Conservation (phyloP, 805 yeast species). For the Saccharomycopsis sp. region DNA sequence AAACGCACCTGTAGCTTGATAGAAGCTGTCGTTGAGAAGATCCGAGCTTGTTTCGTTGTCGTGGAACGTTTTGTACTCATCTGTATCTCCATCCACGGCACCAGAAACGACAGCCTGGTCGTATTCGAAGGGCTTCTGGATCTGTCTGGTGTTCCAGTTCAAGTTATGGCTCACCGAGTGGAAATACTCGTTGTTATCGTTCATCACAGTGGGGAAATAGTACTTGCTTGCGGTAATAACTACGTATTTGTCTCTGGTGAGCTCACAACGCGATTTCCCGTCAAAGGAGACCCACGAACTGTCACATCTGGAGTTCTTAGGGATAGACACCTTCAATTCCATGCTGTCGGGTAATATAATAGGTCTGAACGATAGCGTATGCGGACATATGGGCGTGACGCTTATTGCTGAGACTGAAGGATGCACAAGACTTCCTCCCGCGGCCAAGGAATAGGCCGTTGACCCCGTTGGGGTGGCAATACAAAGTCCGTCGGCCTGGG, state of each 20-base stretch:
- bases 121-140: conserved; percentile 55
- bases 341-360: conserved; percentile 90
- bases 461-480: conserved; percentile 95
- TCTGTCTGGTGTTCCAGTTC: conserved; percentile 90
- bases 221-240: conserved; percentile 79
- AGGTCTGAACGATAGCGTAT: conserved; percentile 88
- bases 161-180: conserved; percentile 79
- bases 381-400: conserved; percentile 95
- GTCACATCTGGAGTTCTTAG: conserved; percentile 62
- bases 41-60: background rate
- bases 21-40: background rate
- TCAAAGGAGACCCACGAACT: conserved; percentile 98
- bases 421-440: conserved; percentile 92
- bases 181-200: conserved; percentile 68
- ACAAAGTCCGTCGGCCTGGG: conserved; percentile 91
- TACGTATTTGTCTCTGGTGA: conserved; percentile 77
- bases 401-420: conserved; percentile 90
- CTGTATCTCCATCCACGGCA: conserved; percentile 4
- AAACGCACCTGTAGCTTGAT: background rate
- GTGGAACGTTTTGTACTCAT: background rate
- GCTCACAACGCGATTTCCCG: conserved; percentile 81
- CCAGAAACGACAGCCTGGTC: conserved; percentile 3
- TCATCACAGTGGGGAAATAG: conserved; percentile 89
- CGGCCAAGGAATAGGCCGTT: conserved; percentile 90
- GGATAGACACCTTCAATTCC: conserved; percentile 75